phyloP scores from a whole-genome alignment of 257 asterid genomes.

The Petunia secreta region DNA sequence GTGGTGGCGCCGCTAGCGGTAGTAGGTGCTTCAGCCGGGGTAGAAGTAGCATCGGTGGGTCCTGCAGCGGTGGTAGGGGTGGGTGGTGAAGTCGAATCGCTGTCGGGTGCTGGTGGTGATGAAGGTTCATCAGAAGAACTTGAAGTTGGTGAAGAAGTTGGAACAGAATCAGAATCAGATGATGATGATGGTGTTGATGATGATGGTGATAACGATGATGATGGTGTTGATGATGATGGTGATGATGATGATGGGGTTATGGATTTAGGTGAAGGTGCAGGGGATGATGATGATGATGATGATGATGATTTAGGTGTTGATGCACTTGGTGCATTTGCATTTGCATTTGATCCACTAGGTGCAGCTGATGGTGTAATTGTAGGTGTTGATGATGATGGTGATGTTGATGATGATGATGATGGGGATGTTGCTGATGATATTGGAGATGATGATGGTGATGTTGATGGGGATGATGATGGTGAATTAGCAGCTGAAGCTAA shows the following conservation, averaged over 20 bases:
- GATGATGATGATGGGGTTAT: conserved; percentile 24
- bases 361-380: conserved; percentile 22
- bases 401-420: conserved; percentile 39
- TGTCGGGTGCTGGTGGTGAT: conserved; percentile 50
- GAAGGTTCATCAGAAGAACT: conserved; percentile 40
- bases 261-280: conserved; percentile 28
- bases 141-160: conserved; percentile 22
- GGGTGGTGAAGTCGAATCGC: conserved; percentile 33
- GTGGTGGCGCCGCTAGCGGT: conserved; percentile 36
- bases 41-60: conserved; percentile 21
- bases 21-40: conserved; percentile 37
- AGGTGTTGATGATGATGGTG: conserved; percentile 27
- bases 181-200: conserved; percentile 25
- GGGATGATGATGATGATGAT: conserved; percentile 7
- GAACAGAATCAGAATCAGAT: background rate
- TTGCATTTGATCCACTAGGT: conserved; percentile 45
- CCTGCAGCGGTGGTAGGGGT: conserved; percentile 19
- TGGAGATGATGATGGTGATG: background rate
- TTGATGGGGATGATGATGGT: conserved; percentile 39
- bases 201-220: background rate
- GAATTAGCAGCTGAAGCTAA: conserved; percentile 60
- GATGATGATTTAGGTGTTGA: background rate
- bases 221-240: background rate
- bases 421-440: background rate
- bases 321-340: conserved; percentile 25